Conservation (phyloP, 352 stramenopile genomes). For the Globisporangium echinulatum region DNA sequence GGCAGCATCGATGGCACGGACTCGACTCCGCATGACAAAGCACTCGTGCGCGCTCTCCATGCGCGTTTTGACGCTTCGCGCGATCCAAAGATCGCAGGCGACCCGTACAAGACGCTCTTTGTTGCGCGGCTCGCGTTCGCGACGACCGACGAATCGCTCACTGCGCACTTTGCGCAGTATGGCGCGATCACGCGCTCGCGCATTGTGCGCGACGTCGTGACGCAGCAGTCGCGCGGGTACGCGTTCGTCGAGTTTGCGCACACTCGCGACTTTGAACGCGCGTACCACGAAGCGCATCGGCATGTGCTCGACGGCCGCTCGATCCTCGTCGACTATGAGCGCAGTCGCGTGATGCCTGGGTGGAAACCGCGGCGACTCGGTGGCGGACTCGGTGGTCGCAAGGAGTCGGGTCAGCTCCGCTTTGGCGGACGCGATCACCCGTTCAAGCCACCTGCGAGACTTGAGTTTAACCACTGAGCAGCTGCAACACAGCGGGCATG, state of each 20-base stretch:
- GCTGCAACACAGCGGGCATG: neutral
- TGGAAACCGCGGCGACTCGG: constrained; percentile 81
- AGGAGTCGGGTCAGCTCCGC: constrained; percentile 77
- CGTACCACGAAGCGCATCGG: constrained; percentile 51
- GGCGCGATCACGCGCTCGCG: constrained; percentile 43
- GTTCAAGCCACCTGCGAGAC: constrained; percentile 40
- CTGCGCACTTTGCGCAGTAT: constrained; percentile 34
- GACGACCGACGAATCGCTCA: constrained; percentile 49
- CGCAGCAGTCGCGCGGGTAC: constrained; percentile 64
- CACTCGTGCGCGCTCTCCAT: constrained; percentile 39
- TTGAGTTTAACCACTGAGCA: neutral
- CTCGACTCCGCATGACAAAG: constrained; percentile 55
- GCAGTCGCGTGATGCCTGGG: constrained; percentile 64
- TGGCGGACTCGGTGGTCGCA: constrained; percentile 64
- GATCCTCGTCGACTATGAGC: constrained; percentile 77
- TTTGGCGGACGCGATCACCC: constrained; percentile 74
- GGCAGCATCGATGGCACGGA: constrained; percentile 72
- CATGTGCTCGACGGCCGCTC: constrained; percentile 46
- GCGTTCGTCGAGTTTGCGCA: constrained; percentile 70
- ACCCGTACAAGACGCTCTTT: constrained; percentile 68
- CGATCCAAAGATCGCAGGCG: constrained; percentile 56
- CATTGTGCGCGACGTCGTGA: constrained; percentile 60
- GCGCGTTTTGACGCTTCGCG: constrained; percentile 42
- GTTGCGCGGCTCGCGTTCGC: constrained; percentile 51
- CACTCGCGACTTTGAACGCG: constrained; percentile 46